Conservation (phyloP, 176 grass and related monocot species). For the Zea luxurians region DNA sequence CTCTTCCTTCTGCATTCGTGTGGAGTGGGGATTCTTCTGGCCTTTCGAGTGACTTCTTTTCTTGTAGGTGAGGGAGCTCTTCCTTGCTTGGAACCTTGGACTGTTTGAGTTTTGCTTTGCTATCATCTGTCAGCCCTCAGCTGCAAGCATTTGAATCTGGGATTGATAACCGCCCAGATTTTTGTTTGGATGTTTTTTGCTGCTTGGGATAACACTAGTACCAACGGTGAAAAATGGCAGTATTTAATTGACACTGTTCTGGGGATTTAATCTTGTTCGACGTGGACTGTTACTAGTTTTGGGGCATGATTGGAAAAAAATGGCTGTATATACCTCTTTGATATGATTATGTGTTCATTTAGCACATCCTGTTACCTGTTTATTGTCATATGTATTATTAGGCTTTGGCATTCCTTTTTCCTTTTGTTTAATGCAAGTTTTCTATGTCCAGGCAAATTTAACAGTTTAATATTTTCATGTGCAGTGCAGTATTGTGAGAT, state of each 20-base stretch:
- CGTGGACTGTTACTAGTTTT: background rate
- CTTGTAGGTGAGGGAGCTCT: background rate
- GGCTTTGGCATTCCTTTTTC: background rate
- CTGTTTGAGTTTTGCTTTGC: background rate
- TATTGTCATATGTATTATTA: background rate
- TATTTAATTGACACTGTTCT: background rate
- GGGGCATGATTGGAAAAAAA: background rate
- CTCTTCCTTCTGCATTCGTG: background rate
- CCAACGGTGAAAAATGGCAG: background rate
- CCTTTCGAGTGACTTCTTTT: background rate
- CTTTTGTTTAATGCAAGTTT: background rate
- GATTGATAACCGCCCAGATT: background rate
- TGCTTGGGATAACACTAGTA: background rate
- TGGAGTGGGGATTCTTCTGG: background rate
- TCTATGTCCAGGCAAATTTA: background rate
- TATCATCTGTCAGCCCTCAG: background rate
- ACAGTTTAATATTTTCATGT: slow-evolving; percentile 9
- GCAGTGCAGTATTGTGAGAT: background rate
- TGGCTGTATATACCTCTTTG: background rate
- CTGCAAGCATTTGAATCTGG: background rate
- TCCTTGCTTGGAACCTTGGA: background rate
- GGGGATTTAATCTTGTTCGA: background rate
- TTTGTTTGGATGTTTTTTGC: background rate
- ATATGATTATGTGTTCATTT: background rate
- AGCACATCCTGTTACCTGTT: background rate